Base-by-base conservation (phyloP, 169 alveolate species). In the Eimeria maxima region DNA sequence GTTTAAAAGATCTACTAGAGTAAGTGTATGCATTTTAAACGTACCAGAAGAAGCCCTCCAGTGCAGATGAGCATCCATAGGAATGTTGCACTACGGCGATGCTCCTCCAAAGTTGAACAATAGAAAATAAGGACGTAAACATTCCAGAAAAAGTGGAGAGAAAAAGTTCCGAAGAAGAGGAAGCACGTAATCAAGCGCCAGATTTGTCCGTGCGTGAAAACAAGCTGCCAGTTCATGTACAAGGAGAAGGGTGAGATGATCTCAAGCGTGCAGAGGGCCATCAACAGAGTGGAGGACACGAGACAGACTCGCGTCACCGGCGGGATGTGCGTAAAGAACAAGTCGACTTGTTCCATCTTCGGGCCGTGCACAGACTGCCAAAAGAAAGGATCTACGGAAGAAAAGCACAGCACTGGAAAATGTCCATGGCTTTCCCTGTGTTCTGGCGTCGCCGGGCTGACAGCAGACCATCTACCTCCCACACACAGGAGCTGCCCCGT, bases 111-210 rank as follows among this genome's bases (percentile, higher is more conserved):
- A 16, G 97, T 88, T 22, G 96, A 84, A 90, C 98, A 97, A 94
- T 97, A 95, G 96, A 93, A 97, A 69, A 97, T 87, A 14, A 98
- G 95, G 74, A 98, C 99, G 96, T 98, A 98, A 42, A 97, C 97
- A 96, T 98, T 98, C 99, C 99, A 98, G 97, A 98, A 98, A 91
- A 98, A 98, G 95, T 96, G 98, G 87, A 98, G 96, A 22, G 99
- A 98, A 67, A 98, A 98, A 45, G 98, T 97, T 22, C 99, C 99
- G 95, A 98, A 98, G 97, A 97, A 98, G 76, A 98, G 98, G 84
- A 98, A 98, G 92, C 99, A 98, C 53, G 99, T 98, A 50, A 98
- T 83, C 22, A 98, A 95, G 50, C 99, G 97, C 99, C 99, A 98
- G 93, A 98, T 87, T 96, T 98, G 98, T 20, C 84, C 86, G 50